Evolutionary conservation across 2,329 filamentous ascomycete species (phyloP), one percentile per base, ranked within the genome.

Genomic region (Colletotrichum australisinense): DNA sequence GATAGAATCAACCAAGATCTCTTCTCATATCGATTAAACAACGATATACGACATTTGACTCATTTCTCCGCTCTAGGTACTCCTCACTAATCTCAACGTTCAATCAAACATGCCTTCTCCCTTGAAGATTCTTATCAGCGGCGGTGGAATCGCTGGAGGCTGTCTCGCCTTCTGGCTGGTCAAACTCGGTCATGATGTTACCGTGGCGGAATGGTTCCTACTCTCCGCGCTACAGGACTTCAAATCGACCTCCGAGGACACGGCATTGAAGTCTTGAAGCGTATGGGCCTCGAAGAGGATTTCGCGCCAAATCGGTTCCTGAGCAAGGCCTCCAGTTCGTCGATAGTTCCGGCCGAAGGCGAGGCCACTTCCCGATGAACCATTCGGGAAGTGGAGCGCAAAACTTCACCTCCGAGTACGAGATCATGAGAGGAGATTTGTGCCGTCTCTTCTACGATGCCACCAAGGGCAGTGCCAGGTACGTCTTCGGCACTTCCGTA

Each of bases 361-460:
- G 79, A 52, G 88, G 85, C 28, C 79, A 78, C 8, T 59, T 59
- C 83, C 53, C 53, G 22, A 32, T 58, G 53, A 72, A 64, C 14
- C n/a, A 42, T 1, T 58, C 52, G 2, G 66, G 66, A 35, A 72
- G 79, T 42, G 79, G 80, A 2, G 32, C 75, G 8, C 81, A 84
- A 58, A 80, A 77, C 24, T 81, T 88, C 28, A 87, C 86, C 0
- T 83, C 81, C 0, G 88, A 90, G 26, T 86, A 84, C 49, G 89
- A 90, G 78, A 89, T 91, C 60, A 85, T 90, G 83, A 81, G 89
- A 9, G 88, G 86, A 0, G 86, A 89, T 66, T 74, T 91, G 35
- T 85, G 83, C 14, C 77, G 76, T 1, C 75, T 90, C 1, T 69
- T 90, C 0, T 83, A 87, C 32, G 81, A 81, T 35, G 75, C 79